phyloP scores from a whole-genome alignment of 345 rosid species.

The Euphorbia lathyris region DNA sequence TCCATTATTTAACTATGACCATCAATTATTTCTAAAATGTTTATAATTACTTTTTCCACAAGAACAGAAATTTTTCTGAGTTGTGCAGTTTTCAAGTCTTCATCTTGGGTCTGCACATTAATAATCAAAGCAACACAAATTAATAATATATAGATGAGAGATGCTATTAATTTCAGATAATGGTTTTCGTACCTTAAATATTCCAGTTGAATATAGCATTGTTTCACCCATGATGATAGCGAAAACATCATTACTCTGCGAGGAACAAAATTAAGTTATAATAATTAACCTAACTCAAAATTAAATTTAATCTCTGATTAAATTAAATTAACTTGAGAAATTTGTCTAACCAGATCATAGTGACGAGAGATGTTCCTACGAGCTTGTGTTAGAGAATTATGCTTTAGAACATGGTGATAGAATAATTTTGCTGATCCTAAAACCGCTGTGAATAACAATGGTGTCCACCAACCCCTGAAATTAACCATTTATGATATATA shows the following conservation, averaged over 20 bases:
- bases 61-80: conserved; percentile 63
- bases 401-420: conserved; percentile 64
- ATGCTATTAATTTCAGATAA: no score
- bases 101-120: conserved; percentile 42
- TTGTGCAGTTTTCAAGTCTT: conserved; percentile 67
- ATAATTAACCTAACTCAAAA: not conserved
- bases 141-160: not conserved
- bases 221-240: conserved; percentile 75
- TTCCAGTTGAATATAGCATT: conserved; percentile 76
- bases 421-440: conserved; percentile 71
- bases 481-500: not conserved
- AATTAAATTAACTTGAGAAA: no score
- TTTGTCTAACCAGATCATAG: conserved; percentile 75
- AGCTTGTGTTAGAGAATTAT: conserved; percentile 81
- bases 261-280: not conserved
- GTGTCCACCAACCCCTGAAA: conserved; percentile 94
- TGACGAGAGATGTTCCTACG: conserved; percentile 81
- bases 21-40: no score
- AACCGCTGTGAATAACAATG: conserved; percentile 62
- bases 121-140: not conserved
- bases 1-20: no score
- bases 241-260: conserved; percentile 78
- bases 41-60: conserved; percentile 55
- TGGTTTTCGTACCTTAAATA: conserved; percentile 67
- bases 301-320: not conserved